Evolutionary conservation across 2,329 filamentous ascomycete genomes (phyloP).

Genomic region (Pyricularia pennisetigena): DNA sequence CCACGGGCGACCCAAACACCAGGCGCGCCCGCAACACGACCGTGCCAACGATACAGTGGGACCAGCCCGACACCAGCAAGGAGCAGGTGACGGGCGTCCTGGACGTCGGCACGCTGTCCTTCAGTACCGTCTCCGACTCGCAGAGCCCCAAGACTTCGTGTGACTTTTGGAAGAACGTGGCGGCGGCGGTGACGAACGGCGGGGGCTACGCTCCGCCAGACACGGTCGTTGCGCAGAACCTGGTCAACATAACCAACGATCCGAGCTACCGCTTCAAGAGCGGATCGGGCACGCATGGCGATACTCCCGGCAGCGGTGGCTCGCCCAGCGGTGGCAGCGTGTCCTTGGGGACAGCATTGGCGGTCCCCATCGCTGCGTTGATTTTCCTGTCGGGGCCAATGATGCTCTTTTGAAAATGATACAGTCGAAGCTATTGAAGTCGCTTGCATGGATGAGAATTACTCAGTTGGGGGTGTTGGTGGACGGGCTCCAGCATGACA

Average conservation of each 20-base stretch:
- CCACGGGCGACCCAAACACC: slow-evolving; percentile 28
- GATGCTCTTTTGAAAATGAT: not conserved
- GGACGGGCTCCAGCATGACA: not conserved
- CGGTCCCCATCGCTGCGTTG: not conserved
- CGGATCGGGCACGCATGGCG: not conserved
- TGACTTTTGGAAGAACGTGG: slow-evolving; percentile 22
- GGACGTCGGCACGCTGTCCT: slow-evolving; percentile 22
- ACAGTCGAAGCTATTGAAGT: not conserved
- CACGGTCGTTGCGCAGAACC: slow-evolving; percentile 10
- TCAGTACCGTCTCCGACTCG: slow-evolving; percentile 19
- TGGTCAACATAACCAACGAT: slow-evolving; percentile 4
- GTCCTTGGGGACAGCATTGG: not conserved
- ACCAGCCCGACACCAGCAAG: slow-evolving; percentile 16
- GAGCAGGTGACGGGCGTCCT: slow-evolving; percentile 20
- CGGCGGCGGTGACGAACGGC: slow-evolving; percentile 17
- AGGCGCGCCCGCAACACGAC: slow-evolving; percentile 16
- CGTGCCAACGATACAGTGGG: slow-evolving; percentile 24
- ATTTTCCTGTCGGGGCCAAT: not conserved
- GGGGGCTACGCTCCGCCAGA: slow-evolving; percentile 21
- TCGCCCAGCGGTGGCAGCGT: not conserved
- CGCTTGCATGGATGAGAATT: not conserved
- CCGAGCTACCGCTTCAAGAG: not conserved
- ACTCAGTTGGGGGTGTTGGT: not conserved
- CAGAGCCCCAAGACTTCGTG: slow-evolving; percentile 19
- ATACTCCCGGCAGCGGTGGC: not conserved